Conservation (phyloP, 2,329 filamentous ascomycete genomes). For the Coniochaeta pulveracea region DNA sequence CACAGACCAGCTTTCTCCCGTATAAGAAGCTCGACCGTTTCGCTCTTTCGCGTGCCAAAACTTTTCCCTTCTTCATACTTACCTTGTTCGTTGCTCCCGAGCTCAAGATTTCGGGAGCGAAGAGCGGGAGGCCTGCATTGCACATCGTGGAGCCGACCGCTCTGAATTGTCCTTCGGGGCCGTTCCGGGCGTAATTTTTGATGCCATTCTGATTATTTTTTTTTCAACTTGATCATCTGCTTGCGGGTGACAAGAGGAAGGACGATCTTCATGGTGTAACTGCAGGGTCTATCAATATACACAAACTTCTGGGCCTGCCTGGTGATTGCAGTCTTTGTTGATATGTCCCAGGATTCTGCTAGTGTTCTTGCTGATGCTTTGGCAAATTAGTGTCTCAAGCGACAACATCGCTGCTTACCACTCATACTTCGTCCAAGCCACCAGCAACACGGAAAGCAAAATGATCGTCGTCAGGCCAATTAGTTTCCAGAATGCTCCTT, state of each 20-base stretch:
- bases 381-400: no score
- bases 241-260: no score
- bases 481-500: slow-evolving; percentile 12
- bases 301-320: no score
- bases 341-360: no score
- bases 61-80: slow-evolving; percentile 5
- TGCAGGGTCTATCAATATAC: no score
- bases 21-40: background rate
- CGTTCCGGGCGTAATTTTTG: background rate
- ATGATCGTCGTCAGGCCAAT: background rate
- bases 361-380: no score
- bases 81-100: background rate
- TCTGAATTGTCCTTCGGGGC: background rate
- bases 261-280: no score
- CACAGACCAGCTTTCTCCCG: background rate
- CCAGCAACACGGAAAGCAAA: background rate
- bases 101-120: background rate
- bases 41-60: background rate
- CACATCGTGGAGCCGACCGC: background rate
- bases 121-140: background rate
- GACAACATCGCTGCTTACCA: no score
- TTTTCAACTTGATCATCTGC: no score
- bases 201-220: no score
- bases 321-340: no score
- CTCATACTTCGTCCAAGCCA: background rate